These are phyloP conservation scores for Aspergillus heteromorphus DNA, from an alignment of 495 filamentous ascomycete species.

Conservation along the genomic window DNA sequence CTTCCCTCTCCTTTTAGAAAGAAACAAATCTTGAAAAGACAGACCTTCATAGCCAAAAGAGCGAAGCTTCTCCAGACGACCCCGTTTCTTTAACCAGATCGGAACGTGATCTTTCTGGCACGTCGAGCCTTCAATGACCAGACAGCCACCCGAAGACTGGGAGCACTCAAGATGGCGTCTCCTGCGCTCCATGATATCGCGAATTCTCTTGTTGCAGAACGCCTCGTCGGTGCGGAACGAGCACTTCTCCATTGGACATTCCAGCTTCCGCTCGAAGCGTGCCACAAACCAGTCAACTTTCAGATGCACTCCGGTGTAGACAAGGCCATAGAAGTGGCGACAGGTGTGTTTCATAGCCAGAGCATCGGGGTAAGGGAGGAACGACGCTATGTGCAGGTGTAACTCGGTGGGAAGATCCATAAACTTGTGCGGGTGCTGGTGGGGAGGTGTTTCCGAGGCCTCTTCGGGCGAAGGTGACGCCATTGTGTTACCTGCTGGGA, in stretches of 20 bases:
- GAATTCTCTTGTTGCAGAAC: slow-evolving; percentile 38
- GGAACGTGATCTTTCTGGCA: slow-evolving; percentile 31
- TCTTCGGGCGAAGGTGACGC: not conserved
- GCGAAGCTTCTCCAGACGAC: slow-evolving; percentile 11
- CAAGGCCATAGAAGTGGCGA: slow-evolving; percentile 56
- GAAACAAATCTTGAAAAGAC: slow-evolving; percentile 11
- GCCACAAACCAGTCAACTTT: slow-evolving; percentile 66
- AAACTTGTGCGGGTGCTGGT: slow-evolving; percentile 10
- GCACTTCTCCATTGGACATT: slow-evolving; percentile 45
- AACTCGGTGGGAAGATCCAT: slow-evolving; percentile 57
- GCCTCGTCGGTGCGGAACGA: slow-evolving; percentile 41
- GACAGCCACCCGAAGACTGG: slow-evolving; percentile 24
- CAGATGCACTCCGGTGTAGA: slow-evolving; percentile 59
- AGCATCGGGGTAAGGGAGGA: slow-evolving; percentile 71
- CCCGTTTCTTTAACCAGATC: slow-evolving; percentile 28
- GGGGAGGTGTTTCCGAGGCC: not conserved
- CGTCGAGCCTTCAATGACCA: slow-evolving; percentile 30
- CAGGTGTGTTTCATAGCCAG: slow-evolving; percentile 62
- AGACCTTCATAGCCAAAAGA: slow-evolving; percentile 27
- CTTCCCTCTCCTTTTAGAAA: not conserved
- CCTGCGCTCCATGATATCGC: slow-evolving; percentile 39
- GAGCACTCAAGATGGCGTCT: slow-evolving; percentile 39
- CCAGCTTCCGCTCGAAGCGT: slow-evolving; percentile 44
- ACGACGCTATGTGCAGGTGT: slow-evolving; percentile 68
- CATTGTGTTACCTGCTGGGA: not conserved